Base-by-base conservation (phyloP, 83 land plant species). In the Diphasiastrum complanatum region DNA sequence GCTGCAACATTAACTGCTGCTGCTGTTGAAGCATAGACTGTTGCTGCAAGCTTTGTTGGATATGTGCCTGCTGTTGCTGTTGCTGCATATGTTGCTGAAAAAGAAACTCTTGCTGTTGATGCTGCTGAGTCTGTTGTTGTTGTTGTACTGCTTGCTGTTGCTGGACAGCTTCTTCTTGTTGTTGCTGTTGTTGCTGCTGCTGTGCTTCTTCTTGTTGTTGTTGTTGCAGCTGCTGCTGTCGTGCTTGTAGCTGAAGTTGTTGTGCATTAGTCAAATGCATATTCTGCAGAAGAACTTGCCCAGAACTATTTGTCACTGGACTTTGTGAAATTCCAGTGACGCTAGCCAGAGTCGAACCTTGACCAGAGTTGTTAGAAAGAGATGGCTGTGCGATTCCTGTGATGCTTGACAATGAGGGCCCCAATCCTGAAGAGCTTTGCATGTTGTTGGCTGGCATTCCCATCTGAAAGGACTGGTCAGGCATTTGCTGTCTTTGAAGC, bases 91-190 rank as follows among this genome's bases (percentile, higher is more conserved):
- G 65, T 62, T 28, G 59, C 28, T 45, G 59, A 22, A 19, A 60
- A 14, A 2, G 26, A 49, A 1, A 19, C 22, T 37, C 23, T 29
- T 53, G 72, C 20, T 30, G 35, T 33, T 53, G 76, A 12, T 25
- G 70, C 6, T 58, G 80, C 25, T 59, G 63, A 12, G 26, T 70
- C 24, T 79, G 79, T 50, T 35, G 61, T 36, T 67, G 59, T 34
- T 37, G 62, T 38, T 51, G 69, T n/a, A n/a, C 4, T 23, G 49
- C 49, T 59, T 59, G 69, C 4, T 33, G 73, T 62, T 46, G 62
- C 30, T 51, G 69, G 8, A n/a, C 4, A 53, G 49, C 49, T 59
- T 59, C 59, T 8, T 33, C 63, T 62, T 46, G 63, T 31, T 11
- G 60, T 31, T 55, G 60, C 28, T 24, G 60, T 31, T 55, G 60